phyloP scores from a whole-genome alignment of 2,329 filamentous ascomycete species.

The Parascedosporium putredinis region DNA sequence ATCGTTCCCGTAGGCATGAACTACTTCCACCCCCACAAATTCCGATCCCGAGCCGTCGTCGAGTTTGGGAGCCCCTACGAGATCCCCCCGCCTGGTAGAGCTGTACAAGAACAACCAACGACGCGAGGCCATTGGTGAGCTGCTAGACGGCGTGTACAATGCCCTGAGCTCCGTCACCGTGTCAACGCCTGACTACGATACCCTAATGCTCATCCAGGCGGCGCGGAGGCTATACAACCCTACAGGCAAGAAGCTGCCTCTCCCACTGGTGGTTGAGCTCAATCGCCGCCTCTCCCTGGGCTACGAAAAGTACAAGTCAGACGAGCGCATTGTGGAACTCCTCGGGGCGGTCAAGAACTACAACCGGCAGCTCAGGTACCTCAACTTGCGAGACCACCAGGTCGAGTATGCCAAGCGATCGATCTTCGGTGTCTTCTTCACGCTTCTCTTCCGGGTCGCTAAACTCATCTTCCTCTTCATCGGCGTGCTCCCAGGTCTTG shows the following conservation, averaged over 20 bases:
- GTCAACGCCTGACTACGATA: slow-evolving; percentile 88
- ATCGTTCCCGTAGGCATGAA: slow-evolving; percentile 99
- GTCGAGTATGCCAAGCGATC: slow-evolving; percentile 85
- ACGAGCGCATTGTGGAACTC: slow-evolving; percentile 68
- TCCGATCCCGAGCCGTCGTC: slow-evolving; percentile 87
- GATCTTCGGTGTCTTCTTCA: slow-evolving; percentile 61
- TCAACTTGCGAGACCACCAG: slow-evolving; percentile 88
- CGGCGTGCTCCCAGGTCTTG: slow-evolving; percentile 73
- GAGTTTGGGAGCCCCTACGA: slow-evolving; percentile 90
- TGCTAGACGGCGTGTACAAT: slow-evolving; percentile 80
- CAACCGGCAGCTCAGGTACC: slow-evolving; percentile 73
- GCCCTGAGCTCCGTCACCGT: slow-evolving; percentile 81
- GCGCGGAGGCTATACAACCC: slow-evolving; percentile 89
- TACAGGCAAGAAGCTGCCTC: slow-evolving; percentile 82
- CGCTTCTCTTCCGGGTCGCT: slow-evolving; percentile 66
- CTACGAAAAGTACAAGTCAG: slow-evolving; percentile 86
- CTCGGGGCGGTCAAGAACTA: slow-evolving; percentile 71
- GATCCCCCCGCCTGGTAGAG: slow-evolving; percentile 66
- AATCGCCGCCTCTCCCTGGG: slow-evolving; percentile 85
- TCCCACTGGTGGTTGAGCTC: slow-evolving; percentile 87
- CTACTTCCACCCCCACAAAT: slow-evolving; percentile 98
- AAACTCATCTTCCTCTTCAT: slow-evolving; percentile 70
- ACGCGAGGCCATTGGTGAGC: slow-evolving; percentile 73
- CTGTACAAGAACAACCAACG: slow-evolving; percentile 76
- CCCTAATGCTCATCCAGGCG: slow-evolving; percentile 92